Percentiles rank a stretch among this genome's conserved stretches.
Evolutionary conservation across 345 rosid genomes (phyloP).

Genomic region (Corchorus olitorius): DNA sequence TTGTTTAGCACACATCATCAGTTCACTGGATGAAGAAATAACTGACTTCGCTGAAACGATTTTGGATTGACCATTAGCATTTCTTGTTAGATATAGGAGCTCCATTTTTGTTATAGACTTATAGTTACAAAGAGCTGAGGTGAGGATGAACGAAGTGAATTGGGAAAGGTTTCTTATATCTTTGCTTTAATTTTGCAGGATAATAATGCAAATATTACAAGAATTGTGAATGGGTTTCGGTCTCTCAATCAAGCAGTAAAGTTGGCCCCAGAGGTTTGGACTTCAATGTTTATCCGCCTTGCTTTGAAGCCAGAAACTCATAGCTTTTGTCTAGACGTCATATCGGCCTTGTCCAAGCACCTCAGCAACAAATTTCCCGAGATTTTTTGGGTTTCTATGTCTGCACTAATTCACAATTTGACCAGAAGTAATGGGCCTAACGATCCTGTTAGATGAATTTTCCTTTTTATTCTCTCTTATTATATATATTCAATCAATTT

Average conservation of each 20-base stretch:
- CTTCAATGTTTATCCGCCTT: slow-evolving; percentile 67
- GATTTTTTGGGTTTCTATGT: slow-evolving; percentile 58
- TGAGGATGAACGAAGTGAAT: background rate
- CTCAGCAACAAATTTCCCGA: slow-evolving; percentile 55
- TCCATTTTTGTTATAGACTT: too few relatives aligned
- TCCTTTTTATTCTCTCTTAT: background rate
- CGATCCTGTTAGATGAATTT: background rate
- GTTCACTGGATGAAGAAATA: background rate
- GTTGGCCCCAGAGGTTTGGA: slow-evolving; percentile 84
- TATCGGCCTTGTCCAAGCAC: slow-evolving; percentile 53
- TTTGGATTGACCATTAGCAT: background rate
- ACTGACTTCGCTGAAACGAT: background rate
- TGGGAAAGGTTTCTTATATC: background rate
- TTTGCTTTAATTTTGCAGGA: slow-evolving; percentile 39
- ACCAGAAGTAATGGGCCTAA: slow-evolving; percentile 7
- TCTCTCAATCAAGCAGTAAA: slow-evolving; percentile 61
- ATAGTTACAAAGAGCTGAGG: background rate
- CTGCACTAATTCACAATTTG: slow-evolving; percentile 55
- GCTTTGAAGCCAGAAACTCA: slow-evolving; percentile 62
- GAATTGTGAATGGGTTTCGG: slow-evolving; percentile 61
- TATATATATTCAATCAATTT: background rate
- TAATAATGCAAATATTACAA: slow-evolving; percentile 37
- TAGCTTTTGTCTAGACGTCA: slow-evolving; percentile 50
- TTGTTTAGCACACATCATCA: background rate
- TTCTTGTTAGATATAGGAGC: too few relatives aligned